Evolutionary conservation across 208 protist genomes (phyloP), one percentile per base, ranked within the genome.

Genomic region (Acanthamoeba royreba): DNA sequence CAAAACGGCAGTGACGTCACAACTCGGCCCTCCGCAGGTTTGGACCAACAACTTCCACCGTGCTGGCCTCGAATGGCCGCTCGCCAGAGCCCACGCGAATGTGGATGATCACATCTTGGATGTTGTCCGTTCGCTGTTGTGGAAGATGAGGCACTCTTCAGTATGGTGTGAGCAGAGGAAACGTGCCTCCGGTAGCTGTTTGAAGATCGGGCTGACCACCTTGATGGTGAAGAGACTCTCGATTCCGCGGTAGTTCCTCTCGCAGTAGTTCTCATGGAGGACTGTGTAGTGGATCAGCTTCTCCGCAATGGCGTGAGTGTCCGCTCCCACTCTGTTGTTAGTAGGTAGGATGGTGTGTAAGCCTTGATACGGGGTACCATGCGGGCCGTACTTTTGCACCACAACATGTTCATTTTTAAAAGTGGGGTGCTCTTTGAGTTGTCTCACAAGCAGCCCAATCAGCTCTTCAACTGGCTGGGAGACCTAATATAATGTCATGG

Each of bases 221-320:
- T 86, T 86, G 22, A 3, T 31, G 74, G 22, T 31, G 74, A 86
- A 86, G 74, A 86, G 74, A 19, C 74, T 45, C 45, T 86, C 74
- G 45, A 86, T 86, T 40, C 74, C 74, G 5, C 74, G 74, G 45
- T 86, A 86, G 43, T 86, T 86, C 22, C 74, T 7, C 28, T 86
- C 74, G 74, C 74, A 86, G 74, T 86, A 86, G 28, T 86, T 40
- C 28, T 86, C 74, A 33, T 86, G 45, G 22, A 33, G 43, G 1
- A 86, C 74, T 45, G 55, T 86, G 74, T 55, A 86, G 45, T 86
- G 74, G 43, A 86, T 49, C 43, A 86, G 43, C 74, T 86, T 86
- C 43, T 86, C 74, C n/a, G 74, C 74, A 4, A 86, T 86, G 17
- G 74, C 74, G 11, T 17, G 42, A 11, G 38, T 9, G 45, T 86